phyloP scores from a whole-genome alignment of 192 early-diverging fungal genomes.

The Umbelopsis vinacea region DNA sequence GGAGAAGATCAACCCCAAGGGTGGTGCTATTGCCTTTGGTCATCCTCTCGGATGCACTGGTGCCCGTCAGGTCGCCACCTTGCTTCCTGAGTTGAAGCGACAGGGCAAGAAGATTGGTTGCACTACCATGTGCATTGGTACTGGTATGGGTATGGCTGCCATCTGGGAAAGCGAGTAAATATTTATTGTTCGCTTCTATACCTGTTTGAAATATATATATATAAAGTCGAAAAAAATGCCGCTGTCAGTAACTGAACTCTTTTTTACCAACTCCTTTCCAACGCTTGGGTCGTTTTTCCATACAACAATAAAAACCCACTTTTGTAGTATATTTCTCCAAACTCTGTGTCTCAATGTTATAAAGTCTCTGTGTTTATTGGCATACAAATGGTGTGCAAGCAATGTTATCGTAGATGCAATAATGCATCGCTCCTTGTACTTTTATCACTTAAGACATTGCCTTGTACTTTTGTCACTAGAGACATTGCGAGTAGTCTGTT shows the following conservation, averaged over 20 bases:
- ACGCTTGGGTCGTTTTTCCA: conserved; percentile 19
- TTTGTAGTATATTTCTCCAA: conserved; percentile 17
- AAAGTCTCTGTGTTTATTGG: no score
- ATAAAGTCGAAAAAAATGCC: background rate
- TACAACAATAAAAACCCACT: background rate
- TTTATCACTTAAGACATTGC: background rate
- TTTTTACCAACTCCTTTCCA: background rate
- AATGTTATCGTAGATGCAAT: no score
- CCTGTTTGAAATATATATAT: background rate
- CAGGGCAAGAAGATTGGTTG: conserved; percentile 83
- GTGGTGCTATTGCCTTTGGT: conserved; percentile 97
- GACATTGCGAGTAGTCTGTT: conserved; percentile 8
- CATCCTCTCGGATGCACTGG: conserved; percentile 93
- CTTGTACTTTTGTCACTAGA: background rate
- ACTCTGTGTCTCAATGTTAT: background rate
- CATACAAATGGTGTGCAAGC: no score
- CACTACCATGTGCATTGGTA: conserved; percentile 93
- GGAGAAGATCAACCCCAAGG: conserved; percentile 96
- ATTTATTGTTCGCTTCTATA: background rate
- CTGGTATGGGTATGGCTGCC: conserved; percentile 94
- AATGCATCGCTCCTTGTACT: background rate
- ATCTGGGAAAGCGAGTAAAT: conserved; percentile 75
- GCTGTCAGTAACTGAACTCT: background rate
- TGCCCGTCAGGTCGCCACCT: conserved; percentile 93
- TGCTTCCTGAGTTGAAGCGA: conserved; percentile 90